Percentiles rank a stretch among this genome's conserved stretches.
Evolutionary conservation across 116 monocot species (phyloP).

Genomic region (Cymodocea nodosa): DNA sequence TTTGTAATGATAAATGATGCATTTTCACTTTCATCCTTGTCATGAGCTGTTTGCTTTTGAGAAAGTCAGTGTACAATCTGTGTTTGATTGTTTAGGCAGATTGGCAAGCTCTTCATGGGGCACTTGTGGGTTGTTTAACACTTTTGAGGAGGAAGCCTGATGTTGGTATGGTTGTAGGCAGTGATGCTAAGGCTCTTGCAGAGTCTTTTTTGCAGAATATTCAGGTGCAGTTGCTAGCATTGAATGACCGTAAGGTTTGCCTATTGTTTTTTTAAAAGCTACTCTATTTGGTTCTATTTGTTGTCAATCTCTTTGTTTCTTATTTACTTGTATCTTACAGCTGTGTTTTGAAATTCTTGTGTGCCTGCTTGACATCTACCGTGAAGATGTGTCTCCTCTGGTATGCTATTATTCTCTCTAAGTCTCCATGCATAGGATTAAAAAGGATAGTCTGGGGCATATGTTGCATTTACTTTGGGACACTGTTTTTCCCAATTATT

Average conservation of each 20-base stretch:
- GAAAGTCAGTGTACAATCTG: conserved; percentile 7
- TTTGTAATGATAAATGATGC: background rate
- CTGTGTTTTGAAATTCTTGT: conserved; percentile 76
- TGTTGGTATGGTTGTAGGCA: conserved; percentile 36
- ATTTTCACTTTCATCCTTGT: conserved; percentile 3
- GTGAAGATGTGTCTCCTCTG: conserved; percentile 31
- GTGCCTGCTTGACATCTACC: conserved; percentile 50
- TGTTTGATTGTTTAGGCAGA: conserved; percentile 55
- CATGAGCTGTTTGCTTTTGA: conserved; percentile 10
- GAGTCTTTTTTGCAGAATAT: conserved; percentile 47
- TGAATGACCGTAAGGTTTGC: conserved; percentile 68
- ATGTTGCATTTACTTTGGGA: no score
- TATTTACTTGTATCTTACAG: conserved; percentile 27
- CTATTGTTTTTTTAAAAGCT: background rate
- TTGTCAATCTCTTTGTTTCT: conserved; percentile 1
- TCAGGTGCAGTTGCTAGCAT: conserved; percentile 56
- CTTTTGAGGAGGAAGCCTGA: conserved; percentile 56
- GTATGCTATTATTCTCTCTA: conserved; percentile 10
- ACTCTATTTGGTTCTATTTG: background rate
- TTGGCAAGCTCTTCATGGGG: conserved; percentile 81
- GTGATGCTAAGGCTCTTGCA: conserved; percentile 58
- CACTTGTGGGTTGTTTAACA: conserved; percentile 81
- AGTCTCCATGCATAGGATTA: no score
- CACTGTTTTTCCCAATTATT: no score
- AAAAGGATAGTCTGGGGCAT: no score